Percentiles rank a stretch among this genome's conserved stretches.
Conservation (phyloP, 805 yeast species). For the Isabelozyma heimii region DNA sequence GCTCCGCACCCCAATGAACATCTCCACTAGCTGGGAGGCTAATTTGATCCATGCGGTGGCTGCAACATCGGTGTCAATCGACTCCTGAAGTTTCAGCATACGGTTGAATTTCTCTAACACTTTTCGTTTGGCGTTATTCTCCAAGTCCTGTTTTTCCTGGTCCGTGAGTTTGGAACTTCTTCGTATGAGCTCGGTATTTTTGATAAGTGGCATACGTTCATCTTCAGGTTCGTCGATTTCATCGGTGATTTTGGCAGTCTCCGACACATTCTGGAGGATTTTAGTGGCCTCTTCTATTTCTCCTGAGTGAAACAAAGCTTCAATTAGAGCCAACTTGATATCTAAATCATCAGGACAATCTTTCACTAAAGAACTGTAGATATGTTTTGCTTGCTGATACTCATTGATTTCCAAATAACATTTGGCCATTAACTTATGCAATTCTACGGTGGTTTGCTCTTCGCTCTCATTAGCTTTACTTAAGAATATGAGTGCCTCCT, state of each 20-base stretch:
- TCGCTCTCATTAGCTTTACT: constrained; percentile 53
- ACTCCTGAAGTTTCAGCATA: constrained; percentile 47
- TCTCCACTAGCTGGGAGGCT: constrained; percentile 79
- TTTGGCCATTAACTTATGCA: constrained; percentile 63
- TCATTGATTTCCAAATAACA: constrained; percentile 76
- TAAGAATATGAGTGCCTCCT: constrained; percentile 74
- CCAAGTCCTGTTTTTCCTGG: constrained; percentile 53
- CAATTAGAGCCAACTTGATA: constrained; percentile 75
- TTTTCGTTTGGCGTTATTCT: constrained; percentile 54
- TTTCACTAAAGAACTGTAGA: constrained; percentile 53
- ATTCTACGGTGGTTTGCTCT: constrained; percentile 49
- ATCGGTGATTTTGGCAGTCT: neutral
- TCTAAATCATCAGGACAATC: constrained; percentile 66
- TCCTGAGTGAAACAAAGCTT: constrained; percentile 67
- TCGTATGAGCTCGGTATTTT: constrained; percentile 6
- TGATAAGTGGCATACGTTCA: constrained; percentile 14
- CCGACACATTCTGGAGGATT: constrained; percentile 50
- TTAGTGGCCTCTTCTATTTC: constrained; percentile 55
- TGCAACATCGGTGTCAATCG: constrained; percentile 52
- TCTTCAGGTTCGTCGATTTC: neutral
- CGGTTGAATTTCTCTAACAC: constrained; percentile 56
- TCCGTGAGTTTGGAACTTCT: constrained; percentile 24
- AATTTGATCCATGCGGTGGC: constrained; percentile 77
- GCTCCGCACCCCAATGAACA: constrained; percentile 71
- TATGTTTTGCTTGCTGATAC: constrained; percentile 59